A percentile compares a stretch with the other conserved stretches of the same genome.
These are phyloP conservation scores for Pugionium cornutum DNA, from an alignment of 345 rosid genomes.

Conservation along the genomic window DNA sequence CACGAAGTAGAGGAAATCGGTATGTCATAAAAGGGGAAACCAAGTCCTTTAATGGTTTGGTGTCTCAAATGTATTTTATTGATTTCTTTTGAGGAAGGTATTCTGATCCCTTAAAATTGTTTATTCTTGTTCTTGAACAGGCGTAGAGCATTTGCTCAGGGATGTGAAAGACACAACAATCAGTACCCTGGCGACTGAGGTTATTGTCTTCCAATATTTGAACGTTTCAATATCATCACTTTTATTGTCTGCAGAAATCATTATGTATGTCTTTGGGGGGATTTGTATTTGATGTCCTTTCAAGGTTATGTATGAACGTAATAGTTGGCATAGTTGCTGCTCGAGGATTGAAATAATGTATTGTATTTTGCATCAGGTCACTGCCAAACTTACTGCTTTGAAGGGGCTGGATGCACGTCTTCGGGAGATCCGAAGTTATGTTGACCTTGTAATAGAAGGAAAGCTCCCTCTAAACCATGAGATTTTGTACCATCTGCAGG, in stretches of 20 bases:
- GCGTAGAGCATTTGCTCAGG: constrained; percentile 73
- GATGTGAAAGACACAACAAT: constrained; percentile 85
- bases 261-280: neutral
- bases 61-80: neutral
- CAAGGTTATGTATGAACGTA: neutral
- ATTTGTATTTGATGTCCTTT: neutral
- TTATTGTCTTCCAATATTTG: constrained; percentile 16
- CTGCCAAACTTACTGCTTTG: neutral
- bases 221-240: neutral
- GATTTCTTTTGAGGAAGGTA: neutral
- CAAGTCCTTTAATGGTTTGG: neutral
- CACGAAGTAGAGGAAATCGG: constrained; percentile 88
- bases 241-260: too few species aligned
- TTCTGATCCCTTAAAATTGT: neutral
- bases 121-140: constrained; percentile 35
- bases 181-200: constrained; percentile 83
- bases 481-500: neutral
- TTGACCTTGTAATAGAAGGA: neutral
- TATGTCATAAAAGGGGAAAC: constrained; percentile 34
- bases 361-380: neutral
- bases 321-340: neutral
- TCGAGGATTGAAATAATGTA: neutral
- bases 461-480: neutral
- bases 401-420: neutral
- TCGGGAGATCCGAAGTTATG: neutral